Evolutionary conservation across 331 rosid genomes (phyloP).

Genomic region (Malus hybrid): DNA sequence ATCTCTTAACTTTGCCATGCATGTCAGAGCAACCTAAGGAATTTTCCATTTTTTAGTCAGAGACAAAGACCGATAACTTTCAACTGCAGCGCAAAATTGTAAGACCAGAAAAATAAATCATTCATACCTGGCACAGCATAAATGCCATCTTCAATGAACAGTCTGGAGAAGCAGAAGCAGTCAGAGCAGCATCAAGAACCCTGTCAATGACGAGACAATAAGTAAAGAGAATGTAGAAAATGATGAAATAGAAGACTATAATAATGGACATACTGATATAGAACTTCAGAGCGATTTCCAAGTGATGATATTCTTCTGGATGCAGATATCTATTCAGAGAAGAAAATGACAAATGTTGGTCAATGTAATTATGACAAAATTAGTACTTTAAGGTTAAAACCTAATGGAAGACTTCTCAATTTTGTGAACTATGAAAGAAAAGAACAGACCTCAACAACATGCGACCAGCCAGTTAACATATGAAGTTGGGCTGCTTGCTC

Average conservation of each 20-base stretch:
- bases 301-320: conserved; percentile 80
- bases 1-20: conserved; percentile 95
- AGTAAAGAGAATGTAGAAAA: conserved; percentile 6
- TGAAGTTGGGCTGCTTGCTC: conserved; percentile 99
- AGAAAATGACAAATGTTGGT: conserved; percentile 1
- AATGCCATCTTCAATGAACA: conserved; percentile 95
- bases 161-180: conserved; percentile 92
- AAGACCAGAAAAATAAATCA: neutral
- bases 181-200: conserved; percentile 71
- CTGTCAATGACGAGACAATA: conserved; percentile 30
- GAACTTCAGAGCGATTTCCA: conserved; percentile 76
- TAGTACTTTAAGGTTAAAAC: neutral
- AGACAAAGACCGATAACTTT: conserved; percentile 4
- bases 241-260: neutral
- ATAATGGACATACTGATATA: conserved; percentile 67
- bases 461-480: conserved; percentile 96
- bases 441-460: conserved; percentile 75
- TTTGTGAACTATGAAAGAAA: conserved; percentile 11
- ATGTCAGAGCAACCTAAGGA: conserved; percentile 79
- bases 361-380: conserved; percentile 7
- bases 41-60: conserved; percentile 1
- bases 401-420: neutral
- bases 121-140: conserved; percentile 72
- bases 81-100: conserved; percentile 11
- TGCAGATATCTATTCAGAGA: conserved; percentile 54